Evolutionary conservation across 345 rosid genomes (phyloP).

Genomic region (Melaleuca alternifolia): DNA sequence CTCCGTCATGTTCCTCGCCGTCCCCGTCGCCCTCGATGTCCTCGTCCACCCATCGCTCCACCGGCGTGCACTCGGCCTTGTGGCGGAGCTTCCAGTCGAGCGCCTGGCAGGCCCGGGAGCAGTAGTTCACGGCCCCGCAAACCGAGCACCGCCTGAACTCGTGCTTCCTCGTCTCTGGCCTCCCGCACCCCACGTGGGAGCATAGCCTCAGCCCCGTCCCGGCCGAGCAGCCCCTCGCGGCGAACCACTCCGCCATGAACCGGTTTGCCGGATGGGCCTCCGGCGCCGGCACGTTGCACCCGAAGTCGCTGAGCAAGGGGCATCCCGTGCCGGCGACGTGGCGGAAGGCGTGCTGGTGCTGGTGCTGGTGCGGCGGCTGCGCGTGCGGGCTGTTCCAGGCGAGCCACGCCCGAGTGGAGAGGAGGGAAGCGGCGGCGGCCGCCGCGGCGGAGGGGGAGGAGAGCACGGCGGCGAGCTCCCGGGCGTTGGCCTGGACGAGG

Average conservation of each 20-base stretch:
- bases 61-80: conserved; percentile 53
- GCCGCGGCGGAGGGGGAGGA: conserved; percentile 7
- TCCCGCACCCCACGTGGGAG: conserved; percentile 83
- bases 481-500: conserved; percentile 29
- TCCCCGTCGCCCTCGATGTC: conserved; percentile 23
- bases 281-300: conserved; percentile 96
- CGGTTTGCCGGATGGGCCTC: conserved; percentile 73
- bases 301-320: conserved; percentile 83
- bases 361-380: conserved; percentile 4
- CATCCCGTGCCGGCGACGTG: conserved; percentile 35
- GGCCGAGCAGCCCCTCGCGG: conserved; percentile 19
- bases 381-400: conserved; percentile 6
- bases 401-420: neutral
- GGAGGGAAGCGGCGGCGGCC: neutral
- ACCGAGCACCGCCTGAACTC: conserved; percentile 87
- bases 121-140: conserved; percentile 76
- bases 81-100: conserved; percentile 81
- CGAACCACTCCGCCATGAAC: conserved; percentile 76
- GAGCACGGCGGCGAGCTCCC: conserved; percentile 13
- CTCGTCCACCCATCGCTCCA: conserved; percentile 34
- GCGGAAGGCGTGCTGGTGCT: conserved; percentile 8
- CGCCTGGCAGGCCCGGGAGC: conserved; percentile 93
- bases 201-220: conserved; percentile 67
- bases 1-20: conserved; percentile 14
- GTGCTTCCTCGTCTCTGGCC: conserved; percentile 74